Evolutionary conservation across 306 rosid genomes (phyloP).

Genomic region (Prunus campanulata): DNA sequence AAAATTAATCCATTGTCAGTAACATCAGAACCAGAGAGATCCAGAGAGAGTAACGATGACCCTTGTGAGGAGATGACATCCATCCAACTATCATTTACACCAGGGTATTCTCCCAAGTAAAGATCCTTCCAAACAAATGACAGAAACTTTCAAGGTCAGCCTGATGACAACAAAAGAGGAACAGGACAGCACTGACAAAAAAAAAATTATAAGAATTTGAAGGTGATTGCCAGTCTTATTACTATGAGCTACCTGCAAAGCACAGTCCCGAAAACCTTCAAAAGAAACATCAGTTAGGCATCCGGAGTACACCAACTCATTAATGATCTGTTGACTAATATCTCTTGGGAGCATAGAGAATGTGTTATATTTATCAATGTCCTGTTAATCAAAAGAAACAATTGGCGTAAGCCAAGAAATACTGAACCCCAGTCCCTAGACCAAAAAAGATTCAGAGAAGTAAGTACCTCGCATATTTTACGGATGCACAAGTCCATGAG

Average conservation of each 20-base stretch:
- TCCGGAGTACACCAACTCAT: conserved; percentile 60
- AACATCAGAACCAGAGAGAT: conserved; percentile 84
- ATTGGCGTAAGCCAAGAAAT: conserved; percentile 21
- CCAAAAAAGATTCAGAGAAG: conserved; percentile 3
- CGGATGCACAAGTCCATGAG: conserved; percentile 70
- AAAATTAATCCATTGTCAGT: conserved; percentile 67
- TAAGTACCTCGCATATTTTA: conserved; percentile 59
- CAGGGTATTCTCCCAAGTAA: conserved; percentile 69
- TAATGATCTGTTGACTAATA: conserved; percentile 80
- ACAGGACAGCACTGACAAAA: not conserved
- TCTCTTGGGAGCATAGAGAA: conserved; percentile 81
- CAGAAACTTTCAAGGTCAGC: conserved; percentile 15
- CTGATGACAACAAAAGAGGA: conserved; percentile 17
- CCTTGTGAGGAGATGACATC: conserved; percentile 87
- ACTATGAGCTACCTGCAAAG: conserved; percentile 68
- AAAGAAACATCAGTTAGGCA: conserved; percentile 47
- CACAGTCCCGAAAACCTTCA: conserved; percentile 79
- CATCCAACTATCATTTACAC: conserved; percentile 89
- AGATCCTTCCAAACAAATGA: conserved; percentile 57
- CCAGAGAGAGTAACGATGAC: conserved; percentile 74
- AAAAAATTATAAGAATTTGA: not conserved
- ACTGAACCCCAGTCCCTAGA: not conserved
- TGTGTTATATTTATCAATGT: conserved; percentile 46
- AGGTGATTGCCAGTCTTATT: conserved; percentile 3
- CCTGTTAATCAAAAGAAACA: conserved; percentile 49